Conservation (phyloP, 495 filamentous ascomycete genomes). For the Penicillium cosmopolitanum region DNA sequence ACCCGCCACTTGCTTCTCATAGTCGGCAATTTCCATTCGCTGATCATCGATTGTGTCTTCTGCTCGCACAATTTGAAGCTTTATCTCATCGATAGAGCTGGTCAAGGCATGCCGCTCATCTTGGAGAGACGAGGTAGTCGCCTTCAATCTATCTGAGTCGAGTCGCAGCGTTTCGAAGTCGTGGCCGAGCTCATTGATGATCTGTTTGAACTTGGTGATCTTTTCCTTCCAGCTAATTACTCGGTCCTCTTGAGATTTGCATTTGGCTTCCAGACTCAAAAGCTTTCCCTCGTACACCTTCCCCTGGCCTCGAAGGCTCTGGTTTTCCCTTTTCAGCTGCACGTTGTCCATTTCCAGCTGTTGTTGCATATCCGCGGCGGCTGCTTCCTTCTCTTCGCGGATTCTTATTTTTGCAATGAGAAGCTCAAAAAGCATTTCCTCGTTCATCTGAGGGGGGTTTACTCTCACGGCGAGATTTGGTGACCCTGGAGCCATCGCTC, state of each 20-base stretch:
- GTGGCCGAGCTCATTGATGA: slow-evolving; percentile 40
- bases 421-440: slow-evolving; percentile 44
- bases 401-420: slow-evolving; percentile 37
- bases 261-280: slow-evolving; percentile 22
- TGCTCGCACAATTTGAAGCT: slow-evolving; percentile 21
- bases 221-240: slow-evolving; percentile 40
- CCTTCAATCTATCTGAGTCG: slow-evolving; percentile 31
- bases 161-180: slow-evolving; percentile 37
- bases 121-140: slow-evolving; percentile 18
- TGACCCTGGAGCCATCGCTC: slow-evolving; percentile 12
- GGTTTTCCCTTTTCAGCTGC: slow-evolving; percentile 32
- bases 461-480: slow-evolving; percentile 21
- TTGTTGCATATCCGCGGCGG: slow-evolving; percentile 23
- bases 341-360: slow-evolving; percentile 32
- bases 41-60: slow-evolving; percentile 21
- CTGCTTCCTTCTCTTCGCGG: slow-evolving; percentile 40
- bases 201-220: slow-evolving; percentile 34
- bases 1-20: slow-evolving; percentile 14
- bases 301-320: slow-evolving; percentile 25
- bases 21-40: slow-evolving; percentile 18
- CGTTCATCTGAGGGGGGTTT: slow-evolving; percentile 24
- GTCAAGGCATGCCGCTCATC: slow-evolving; percentile 34
- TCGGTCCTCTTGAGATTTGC: slow-evolving; percentile 22
- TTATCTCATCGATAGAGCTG: slow-evolving; percentile 27
- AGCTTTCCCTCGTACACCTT: slow-evolving; percentile 18